A percentile compares a stretch with the other conserved stretches of the same genome.
Conservation (phyloP, 2,329 filamentous ascomycete genomes). For the Ophiostoma ulmi region DNA sequence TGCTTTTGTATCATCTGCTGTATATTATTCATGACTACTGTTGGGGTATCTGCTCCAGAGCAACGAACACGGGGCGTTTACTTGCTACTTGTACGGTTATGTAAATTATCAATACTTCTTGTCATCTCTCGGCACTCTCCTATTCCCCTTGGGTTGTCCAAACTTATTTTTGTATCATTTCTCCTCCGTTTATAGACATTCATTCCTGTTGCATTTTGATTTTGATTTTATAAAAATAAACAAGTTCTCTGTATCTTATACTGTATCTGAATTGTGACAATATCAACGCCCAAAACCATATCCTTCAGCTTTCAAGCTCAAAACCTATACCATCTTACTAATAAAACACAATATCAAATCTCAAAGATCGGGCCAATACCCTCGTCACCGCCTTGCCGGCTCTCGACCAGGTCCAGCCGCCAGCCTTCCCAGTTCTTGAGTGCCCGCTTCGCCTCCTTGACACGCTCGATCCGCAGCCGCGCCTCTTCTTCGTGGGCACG, state of each 20-base stretch:
- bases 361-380: slow-evolving; percentile 62
- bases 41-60: too few relatives aligned
- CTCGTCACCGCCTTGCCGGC: slow-evolving; percentile 51
- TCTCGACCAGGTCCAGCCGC: slow-evolving; percentile 61
- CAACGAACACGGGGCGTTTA: background rate
- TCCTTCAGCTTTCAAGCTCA: background rate
- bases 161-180: too few relatives aligned
- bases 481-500: slow-evolving; percentile 58
- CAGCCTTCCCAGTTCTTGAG: slow-evolving; percentile 64
- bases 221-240: too few relatives aligned
- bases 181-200: too few relatives aligned
- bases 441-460: slow-evolving; percentile 58
- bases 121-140: background rate
- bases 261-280: background rate
- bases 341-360: slow-evolving; percentile 38
- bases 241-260: background rate
- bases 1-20: background rate
- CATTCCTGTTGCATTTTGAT: too few relatives aligned
- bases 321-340: background rate
- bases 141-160: background rate
- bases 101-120: background rate
- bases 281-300: background rate
- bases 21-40: background rate
- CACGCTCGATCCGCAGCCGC: slow-evolving; percentile 55
- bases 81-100: background rate